Evolutionary conservation across 176 grass and related monocot genomes (phyloP).

Genomic region (Aegilops sharonensis): DNA sequence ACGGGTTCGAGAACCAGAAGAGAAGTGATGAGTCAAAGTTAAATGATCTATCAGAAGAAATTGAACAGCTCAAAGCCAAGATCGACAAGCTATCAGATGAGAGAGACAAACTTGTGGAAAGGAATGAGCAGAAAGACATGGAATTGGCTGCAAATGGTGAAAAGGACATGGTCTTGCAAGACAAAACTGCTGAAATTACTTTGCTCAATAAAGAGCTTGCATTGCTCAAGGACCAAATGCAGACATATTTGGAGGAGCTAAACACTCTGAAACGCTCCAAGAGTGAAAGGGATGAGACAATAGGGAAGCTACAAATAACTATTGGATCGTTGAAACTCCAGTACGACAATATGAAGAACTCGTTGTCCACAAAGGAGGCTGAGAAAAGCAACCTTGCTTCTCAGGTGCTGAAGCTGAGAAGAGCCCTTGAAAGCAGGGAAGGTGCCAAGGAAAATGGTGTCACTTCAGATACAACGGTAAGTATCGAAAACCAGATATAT

Average conservation of each 20-base stretch:
- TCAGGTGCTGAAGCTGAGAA: constrained; percentile 53
- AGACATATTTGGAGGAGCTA: constrained; percentile 47
- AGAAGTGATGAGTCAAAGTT: constrained; percentile 54
- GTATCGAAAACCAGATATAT: neutral
- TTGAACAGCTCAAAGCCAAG: constrained; percentile 45
- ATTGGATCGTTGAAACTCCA: constrained; percentile 54
- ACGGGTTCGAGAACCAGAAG: constrained; percentile 68
- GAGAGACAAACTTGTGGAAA: constrained; percentile 47
- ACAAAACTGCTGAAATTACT: constrained; percentile 57
- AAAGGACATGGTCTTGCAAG: constrained; percentile 55
- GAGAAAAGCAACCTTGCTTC: constrained; percentile 67
- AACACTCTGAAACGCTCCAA: constrained; percentile 39
- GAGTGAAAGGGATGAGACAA: constrained; percentile 53
- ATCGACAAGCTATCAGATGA: constrained; percentile 57
- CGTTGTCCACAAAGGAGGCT: constrained; percentile 60
- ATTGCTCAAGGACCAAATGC: constrained; percentile 45
- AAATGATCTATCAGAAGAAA: constrained; percentile 59
- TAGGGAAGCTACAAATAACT: constrained; percentile 60
- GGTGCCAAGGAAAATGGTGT: constrained; percentile 26
- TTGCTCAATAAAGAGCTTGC: constrained; percentile 56
- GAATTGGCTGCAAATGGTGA: constrained; percentile 40
- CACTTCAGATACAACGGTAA: constrained; percentile 45
- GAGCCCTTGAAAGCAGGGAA: constrained; percentile 50
- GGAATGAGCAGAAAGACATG: constrained; percentile 52
- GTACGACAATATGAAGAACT: constrained; percentile 46